Evolutionary conservation across 2,329 filamentous ascomycete species (phyloP), one percentile per base, ranked within the genome.

Genomic region (Graphilbum fragrans): DNA sequence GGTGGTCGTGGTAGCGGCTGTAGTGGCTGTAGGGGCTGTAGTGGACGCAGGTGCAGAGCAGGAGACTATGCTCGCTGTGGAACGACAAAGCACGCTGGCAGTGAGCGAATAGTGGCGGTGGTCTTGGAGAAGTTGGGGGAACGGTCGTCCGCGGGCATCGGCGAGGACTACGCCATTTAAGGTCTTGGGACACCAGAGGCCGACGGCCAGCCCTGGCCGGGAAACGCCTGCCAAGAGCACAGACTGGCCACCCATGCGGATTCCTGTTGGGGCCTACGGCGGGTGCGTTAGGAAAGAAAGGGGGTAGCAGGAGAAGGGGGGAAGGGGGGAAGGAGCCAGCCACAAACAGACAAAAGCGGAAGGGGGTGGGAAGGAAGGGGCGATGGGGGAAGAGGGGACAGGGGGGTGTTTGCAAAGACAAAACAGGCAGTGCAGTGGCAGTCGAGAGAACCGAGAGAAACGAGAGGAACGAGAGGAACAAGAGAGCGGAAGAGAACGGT

Each of bases 161-260:
- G 44, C 44, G 48, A 44, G 39, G 39, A 37, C 41, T 46, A 44
- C 38, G 35, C 43, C 46, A 45, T 50, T 48, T 48, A 50, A 43
- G 37, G 41, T 43, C 37, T 39, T 36, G 33, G 34, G 42, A 41
- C 39, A 41, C 43, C 33, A 37, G 41, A 43, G 42, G 22, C 35
- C 41, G n/a, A n/a, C n/a, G 41, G 34, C 38, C 39, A 37, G 47
- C 37, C 47, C 38, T 37, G 34, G 37, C 43, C 38, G 42, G 20
- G 14, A 8, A 29, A 29, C 14, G 14, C 8, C 25, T 29, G 25
- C 8, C n/a, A n/a, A n/a, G n/a, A n/a, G n/a, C n/a, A n/a, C n/a
- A 29, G 8, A 29, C 25, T 8, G 25, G 14, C 25, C 8, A 29
- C 25, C 25, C 25, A 29, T 29, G 25, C 25, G 25, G 25, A n/a